Evolutionary conservation across 805 yeast species (phyloP).

Genomic region (Saccharomycodes ludwigii): DNA sequence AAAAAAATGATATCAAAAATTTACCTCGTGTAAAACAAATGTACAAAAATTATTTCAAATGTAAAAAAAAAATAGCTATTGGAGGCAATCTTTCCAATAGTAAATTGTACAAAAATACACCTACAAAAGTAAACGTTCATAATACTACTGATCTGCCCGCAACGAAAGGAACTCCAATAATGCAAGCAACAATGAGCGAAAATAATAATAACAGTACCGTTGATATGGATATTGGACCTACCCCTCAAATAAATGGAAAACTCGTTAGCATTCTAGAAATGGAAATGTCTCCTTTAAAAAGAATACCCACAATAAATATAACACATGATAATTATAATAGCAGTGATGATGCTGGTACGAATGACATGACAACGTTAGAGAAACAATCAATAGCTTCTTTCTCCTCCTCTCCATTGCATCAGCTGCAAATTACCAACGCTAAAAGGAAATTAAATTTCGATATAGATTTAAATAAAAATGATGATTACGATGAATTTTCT

Average conservation of each 20-base stretch:
- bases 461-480: slow-evolving; percentile 1
- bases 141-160: slow-evolving; percentile 14
- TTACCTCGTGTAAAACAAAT: slow-evolving; percentile 23
- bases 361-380: too few species aligned
- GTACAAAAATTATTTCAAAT: slow-evolving; percentile 24
- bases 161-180: slow-evolving; percentile 12
- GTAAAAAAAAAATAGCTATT: slow-evolving; percentile 13
- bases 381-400: background rate
- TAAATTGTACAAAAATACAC: slow-evolving; percentile 1
- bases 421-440: background rate
- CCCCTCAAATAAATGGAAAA: slow-evolving; percentile 75
- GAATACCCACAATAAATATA: too few species aligned
- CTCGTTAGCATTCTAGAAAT: slow-evolving; percentile 64
- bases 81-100: too few species aligned
- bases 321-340: too few species aligned
- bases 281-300: slow-evolving; percentile 16
- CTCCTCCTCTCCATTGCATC: background rate
- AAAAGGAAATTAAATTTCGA: background rate
- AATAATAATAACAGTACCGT: slow-evolving; percentile 5
- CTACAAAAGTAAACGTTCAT: slow-evolving; percentile 4
- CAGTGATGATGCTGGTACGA: too few species aligned
- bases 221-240: slow-evolving; percentile 55
- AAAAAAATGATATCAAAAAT: slow-evolving; percentile 33
- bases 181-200: slow-evolving; percentile 4
- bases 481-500: slow-evolving; percentile 4